Evolutionary conservation across 805 yeast species (phyloP).

Genomic region (Yarrowia osloensis): DNA sequence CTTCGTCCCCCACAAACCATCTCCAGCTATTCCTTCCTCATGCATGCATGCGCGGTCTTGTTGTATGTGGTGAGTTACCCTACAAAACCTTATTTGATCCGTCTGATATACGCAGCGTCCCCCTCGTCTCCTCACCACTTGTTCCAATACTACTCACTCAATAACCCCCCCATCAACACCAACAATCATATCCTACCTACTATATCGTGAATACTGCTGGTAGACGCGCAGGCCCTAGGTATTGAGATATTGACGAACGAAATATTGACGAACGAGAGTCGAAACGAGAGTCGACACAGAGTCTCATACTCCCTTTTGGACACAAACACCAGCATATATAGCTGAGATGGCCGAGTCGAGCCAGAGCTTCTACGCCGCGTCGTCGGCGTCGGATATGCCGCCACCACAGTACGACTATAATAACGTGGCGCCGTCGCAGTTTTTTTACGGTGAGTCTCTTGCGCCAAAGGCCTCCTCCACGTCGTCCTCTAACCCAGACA

Average conservation of each 20-base stretch:
- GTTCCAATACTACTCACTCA: background rate
- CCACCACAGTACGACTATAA: background rate
- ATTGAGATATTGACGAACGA: background rate
- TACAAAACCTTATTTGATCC: background rate
- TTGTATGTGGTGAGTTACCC: background rate
- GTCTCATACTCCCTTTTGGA: too few relatives aligned
- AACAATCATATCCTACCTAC: background rate
- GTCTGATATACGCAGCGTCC: background rate
- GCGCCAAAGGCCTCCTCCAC: background rate
- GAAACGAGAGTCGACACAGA: too few relatives aligned
- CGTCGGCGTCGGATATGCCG: background rate
- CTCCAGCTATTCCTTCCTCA: too few relatives aligned
- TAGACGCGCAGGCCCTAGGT: conserved; percentile 2
- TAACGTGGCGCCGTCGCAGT: background rate
- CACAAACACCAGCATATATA: conserved; percentile 11
- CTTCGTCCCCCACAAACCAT: too few relatives aligned
- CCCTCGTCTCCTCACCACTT: background rate
- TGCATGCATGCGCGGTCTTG: background rate
- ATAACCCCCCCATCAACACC: background rate
- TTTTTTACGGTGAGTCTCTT: background rate
- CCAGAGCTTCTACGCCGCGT: background rate
- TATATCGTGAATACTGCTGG: conserved; percentile 8
- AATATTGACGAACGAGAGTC: too few relatives aligned
- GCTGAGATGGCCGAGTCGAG: conserved; percentile 12
- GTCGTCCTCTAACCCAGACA: background rate